Percentiles rank a stretch among this genome's conserved stretches.
Conservation (phyloP, 805 yeast genomes). For the Starmera caribaea region DNA sequence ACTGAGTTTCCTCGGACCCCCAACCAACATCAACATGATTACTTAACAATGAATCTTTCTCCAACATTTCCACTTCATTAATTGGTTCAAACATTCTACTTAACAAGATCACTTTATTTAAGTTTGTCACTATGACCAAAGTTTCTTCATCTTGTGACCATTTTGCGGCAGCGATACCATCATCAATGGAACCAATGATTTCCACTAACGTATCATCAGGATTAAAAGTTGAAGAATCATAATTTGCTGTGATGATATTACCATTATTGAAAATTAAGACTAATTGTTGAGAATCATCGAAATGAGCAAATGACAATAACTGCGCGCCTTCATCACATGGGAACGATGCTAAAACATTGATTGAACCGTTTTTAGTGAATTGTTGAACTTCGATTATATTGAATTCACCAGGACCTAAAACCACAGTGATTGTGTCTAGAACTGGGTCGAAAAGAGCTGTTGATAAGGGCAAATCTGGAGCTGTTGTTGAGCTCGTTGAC, state of each 20-base stretch:
- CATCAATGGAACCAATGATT: slow-evolving; percentile 78
- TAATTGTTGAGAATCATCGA: slow-evolving; percentile 57
- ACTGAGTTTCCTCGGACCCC: slow-evolving; percentile 97
- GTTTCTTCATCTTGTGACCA: slow-evolving; percentile 96
- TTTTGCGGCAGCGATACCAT: slow-evolving; percentile 56
- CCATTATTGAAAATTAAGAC: slow-evolving; percentile 66
- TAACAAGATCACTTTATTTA: slow-evolving; percentile 51
- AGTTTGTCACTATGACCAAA: slow-evolving; percentile 55
- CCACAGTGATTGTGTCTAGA: slow-evolving; percentile 62
- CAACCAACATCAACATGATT: slow-evolving; percentile 95
- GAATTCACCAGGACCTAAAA: slow-evolving; percentile 45
- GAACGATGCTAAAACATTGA: slow-evolving; percentile 50
- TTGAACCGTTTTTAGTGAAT: slow-evolving; percentile 54
- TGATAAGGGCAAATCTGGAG: slow-evolving; percentile 52
- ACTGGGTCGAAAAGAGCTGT: slow-evolving; percentile 62
- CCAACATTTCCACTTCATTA: slow-evolving; percentile 47
- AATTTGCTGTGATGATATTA: slow-evolving; percentile 59
- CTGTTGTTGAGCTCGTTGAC: slow-evolving; percentile 41
- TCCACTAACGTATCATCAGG: slow-evolving; percentile 48
- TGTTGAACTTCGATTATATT: slow-evolving; percentile 69
- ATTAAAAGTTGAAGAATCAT: slow-evolving; percentile 37
- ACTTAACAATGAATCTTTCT: slow-evolving; percentile 56
- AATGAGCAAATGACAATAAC: slow-evolving; percentile 52
- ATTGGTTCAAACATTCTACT: slow-evolving; percentile 76
- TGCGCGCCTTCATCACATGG: slow-evolving; percentile 30